Conservation (phyloP, 2,329 filamentous ascomycete genomes). For the Epichloe brachyelytri region DNA sequence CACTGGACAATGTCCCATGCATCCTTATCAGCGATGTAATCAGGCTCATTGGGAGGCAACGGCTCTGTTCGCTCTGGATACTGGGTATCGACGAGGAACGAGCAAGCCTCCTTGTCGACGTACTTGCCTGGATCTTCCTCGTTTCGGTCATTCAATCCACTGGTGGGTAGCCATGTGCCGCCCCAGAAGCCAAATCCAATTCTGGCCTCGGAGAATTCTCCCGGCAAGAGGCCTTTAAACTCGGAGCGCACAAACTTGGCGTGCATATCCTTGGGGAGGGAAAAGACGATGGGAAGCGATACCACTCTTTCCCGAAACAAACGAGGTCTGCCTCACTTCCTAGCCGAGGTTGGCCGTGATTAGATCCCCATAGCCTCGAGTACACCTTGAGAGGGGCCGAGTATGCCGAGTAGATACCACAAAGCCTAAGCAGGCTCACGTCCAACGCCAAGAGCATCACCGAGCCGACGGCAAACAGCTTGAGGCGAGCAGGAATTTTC, state of each 20-base stretch:
- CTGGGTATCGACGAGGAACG: constrained; percentile 78
- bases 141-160: constrained; percentile 87
- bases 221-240: constrained; percentile 78
- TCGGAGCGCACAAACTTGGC: constrained; percentile 87
- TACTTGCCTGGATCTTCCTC: constrained; percentile 81
- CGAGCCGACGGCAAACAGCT: constrained; percentile 48
- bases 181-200: constrained; percentile 60
- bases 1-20: constrained; percentile 71
- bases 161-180: constrained; percentile 71
- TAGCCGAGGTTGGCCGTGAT: constrained; percentile 29
- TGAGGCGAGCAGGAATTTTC: constrained; percentile 63
- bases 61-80: constrained; percentile 44
- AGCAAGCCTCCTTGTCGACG: constrained; percentile 60
- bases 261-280: constrained; percentile 68
- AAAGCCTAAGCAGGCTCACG: constrained; percentile 56
- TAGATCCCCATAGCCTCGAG: constrained; percentile 46
- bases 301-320: constrained; percentile 96
- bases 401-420: constrained; percentile 71
- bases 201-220: constrained; percentile 70
- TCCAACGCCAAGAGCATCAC: constrained; percentile 52
- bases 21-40: constrained; percentile 61
- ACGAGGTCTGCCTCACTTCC: constrained; percentile 54
- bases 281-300: constrained; percentile 92
- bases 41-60: constrained; percentile 58
- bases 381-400: constrained; percentile 67